Evolutionary conservation across 179 eudicot species (phyloP), one percentile per base, ranked within the genome.

Genomic region (Pouteria campechiana): DNA sequence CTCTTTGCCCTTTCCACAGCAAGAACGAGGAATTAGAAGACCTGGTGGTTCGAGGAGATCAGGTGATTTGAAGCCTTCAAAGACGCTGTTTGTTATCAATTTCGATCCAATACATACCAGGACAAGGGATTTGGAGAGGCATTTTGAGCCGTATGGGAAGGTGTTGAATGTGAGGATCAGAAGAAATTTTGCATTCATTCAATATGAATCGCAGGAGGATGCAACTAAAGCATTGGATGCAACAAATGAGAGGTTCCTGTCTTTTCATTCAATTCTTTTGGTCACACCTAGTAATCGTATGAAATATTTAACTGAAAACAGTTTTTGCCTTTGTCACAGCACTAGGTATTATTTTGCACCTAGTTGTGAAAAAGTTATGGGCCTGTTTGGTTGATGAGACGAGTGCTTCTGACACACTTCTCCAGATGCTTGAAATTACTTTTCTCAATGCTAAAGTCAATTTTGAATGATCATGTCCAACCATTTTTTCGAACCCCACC

Each of bases 51-150:
- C 77, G 2, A 64, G 54, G 33, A 76, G 55, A 42, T 57, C 85
- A 44, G 64, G 73, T 29, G 71, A 61, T 43, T 13, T 51, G 4
- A 68, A 56, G 58, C 89, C 84, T 25, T 79, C 94, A 2, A 79
- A 83, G 62, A 79, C 94, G 6, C 51, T 83, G 58, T 79, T 83
- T 68, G 79, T 83, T 38, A 83, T 83, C 3, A 83, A 83, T 57
- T 83, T 83, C 56, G 75, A 69, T 52, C 81, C 88, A 1, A 41
- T 54, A 52, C 22, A 75, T 46, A 83, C 89, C 4, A 66, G 76
- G 37, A 69, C 75, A 48, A 73, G 75, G 56, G 89, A 79, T 49
- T 48, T 83, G 32, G 94, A 83, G 59, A 70, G 65, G 57, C 82
- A 79, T 62, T 79, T 83, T 61, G 84, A 83, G 25, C 75, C 74